Evolutionary conservation across 345 rosid genomes (phyloP).

Genomic region (Combretum micranthum): DNA sequence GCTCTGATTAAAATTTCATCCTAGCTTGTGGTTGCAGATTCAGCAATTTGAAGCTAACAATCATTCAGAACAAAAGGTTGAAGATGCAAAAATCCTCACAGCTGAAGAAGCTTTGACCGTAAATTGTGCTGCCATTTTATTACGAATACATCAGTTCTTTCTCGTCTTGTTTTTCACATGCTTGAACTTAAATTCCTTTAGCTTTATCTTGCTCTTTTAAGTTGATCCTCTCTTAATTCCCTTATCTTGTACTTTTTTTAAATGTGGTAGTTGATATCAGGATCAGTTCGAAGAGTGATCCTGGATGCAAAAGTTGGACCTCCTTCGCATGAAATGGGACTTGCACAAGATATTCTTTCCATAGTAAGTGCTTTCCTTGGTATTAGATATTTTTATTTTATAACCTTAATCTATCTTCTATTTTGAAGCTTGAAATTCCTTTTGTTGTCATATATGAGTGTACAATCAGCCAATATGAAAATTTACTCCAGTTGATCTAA

Average conservation of each 20-base stretch:
- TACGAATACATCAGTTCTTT: not conserved
- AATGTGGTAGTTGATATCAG: constrained; percentile 42
- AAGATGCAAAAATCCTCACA: constrained; percentile 49
- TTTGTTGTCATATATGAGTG: no score
- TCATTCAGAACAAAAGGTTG: constrained; percentile 27
- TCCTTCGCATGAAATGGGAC: constrained; percentile 74
- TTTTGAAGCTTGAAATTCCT: no score
- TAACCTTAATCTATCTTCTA: no score
- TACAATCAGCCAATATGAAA: no score
- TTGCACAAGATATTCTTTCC: constrained; percentile 75
- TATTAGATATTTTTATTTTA: no score
- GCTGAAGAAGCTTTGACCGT: constrained; percentile 79
- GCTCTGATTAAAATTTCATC: constrained; percentile 25
- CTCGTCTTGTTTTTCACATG: not conserved
- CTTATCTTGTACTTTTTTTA: constrained; percentile 12
- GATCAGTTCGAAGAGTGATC: constrained; percentile 64
- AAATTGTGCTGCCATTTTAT: constrained; percentile 11
- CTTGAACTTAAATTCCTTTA: not conserved
- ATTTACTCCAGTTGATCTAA: no score
- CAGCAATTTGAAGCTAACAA: constrained; percentile 36
- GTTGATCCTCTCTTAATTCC: constrained; percentile 5
- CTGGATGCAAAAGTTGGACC: constrained; percentile 96
- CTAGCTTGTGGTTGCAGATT: constrained; percentile 49
- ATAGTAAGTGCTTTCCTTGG: constrained; percentile 39
- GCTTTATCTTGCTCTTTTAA: constrained; percentile 4